These are phyloP conservation scores for Candida lessepsii DNA, from an alignment of 805 yeast genomes.

Conservation along the genomic window DNA sequence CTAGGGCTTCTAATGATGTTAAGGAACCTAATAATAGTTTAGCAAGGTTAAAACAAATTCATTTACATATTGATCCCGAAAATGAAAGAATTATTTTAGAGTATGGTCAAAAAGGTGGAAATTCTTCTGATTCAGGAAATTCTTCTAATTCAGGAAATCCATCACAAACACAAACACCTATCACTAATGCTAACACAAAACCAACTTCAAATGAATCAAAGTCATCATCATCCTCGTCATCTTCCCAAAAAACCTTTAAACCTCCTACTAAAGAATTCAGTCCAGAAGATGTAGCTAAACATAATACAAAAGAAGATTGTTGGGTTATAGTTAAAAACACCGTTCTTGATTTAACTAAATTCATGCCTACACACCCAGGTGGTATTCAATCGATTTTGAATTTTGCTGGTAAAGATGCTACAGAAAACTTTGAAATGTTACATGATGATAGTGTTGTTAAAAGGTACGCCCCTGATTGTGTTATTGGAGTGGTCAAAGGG, in stretches of 20 bases:
- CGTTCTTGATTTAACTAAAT: conserved; percentile 47
- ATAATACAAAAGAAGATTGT: conserved; percentile 46
- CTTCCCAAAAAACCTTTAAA: too few relatives aligned
- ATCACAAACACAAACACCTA: too few relatives aligned
- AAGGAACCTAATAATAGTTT: conserved; percentile 1
- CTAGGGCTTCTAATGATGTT: conserved; percentile 10
- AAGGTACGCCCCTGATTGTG: conserved; percentile 47
- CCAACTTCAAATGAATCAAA: too few relatives aligned
- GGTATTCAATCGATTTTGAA: conserved; percentile 54
- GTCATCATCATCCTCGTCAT: too few relatives aligned
- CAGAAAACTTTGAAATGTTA: conserved; percentile 50
- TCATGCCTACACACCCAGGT: conserved; percentile 54
- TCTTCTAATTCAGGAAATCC: too few relatives aligned
- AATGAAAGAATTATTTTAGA: conserved; percentile 34
- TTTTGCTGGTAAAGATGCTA: conserved; percentile 49
- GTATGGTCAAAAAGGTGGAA: conserved; percentile 2
- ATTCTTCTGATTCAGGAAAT: neutral
- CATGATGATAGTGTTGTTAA: conserved; percentile 57
- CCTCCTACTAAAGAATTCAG: conserved; percentile 51
- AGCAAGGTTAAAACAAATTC: conserved; percentile 41
- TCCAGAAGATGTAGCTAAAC: conserved; percentile 46
- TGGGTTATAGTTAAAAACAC: conserved; percentile 56
- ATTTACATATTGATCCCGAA: conserved; percentile 44
- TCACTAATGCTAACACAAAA: too few relatives aligned
- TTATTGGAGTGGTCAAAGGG: conserved; percentile 53